Conservation (phyloP, 352 stramenopile genomes). For the Phytophthora macrochlamydospora region DNA sequence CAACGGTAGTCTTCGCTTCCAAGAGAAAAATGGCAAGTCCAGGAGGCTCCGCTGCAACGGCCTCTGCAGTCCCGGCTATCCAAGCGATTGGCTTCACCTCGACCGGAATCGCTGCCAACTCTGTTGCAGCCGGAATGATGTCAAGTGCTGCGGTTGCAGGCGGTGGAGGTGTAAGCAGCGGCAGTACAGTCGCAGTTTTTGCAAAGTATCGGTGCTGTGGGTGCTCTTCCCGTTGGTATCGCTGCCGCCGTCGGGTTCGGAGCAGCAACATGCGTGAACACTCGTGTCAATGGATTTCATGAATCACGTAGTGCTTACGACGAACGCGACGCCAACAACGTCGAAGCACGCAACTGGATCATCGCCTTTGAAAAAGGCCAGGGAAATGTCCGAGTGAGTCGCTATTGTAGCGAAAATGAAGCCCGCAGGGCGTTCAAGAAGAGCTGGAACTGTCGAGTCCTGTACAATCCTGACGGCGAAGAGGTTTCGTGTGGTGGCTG, state of each 20-base stretch:
- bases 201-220: not conserved
- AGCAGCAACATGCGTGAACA: not conserved
- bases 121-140: not conserved
- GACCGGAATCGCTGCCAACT: not conserved
- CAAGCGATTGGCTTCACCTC: not conserved
- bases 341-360: conserved; percentile 9
- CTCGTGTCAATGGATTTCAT: conserved; percentile 1
- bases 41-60: not conserved
- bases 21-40: not conserved
- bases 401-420: conserved; percentile 15
- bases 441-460: conserved; percentile 24
- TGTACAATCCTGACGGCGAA: conserved; percentile 19
- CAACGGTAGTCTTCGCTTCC: no score
- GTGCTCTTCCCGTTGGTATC: not conserved
- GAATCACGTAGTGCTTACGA: conserved; percentile 23
- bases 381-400: conserved; percentile 22
- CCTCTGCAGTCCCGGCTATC: not conserved
- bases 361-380: conserved; percentile 27
- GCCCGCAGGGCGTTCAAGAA: conserved; percentile 15
- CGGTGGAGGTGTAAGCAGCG: not conserved
- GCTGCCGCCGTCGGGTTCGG: conserved; percentile 1
- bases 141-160: not conserved
- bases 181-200: not conserved
- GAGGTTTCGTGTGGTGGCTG: conserved; percentile 15
- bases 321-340: not conserved